Evolutionary conservation across 2,329 filamentous ascomycete species (phyloP), one percentile per base, ranked within the genome.

Genomic region (Helicocarpus griseus): DNA sequence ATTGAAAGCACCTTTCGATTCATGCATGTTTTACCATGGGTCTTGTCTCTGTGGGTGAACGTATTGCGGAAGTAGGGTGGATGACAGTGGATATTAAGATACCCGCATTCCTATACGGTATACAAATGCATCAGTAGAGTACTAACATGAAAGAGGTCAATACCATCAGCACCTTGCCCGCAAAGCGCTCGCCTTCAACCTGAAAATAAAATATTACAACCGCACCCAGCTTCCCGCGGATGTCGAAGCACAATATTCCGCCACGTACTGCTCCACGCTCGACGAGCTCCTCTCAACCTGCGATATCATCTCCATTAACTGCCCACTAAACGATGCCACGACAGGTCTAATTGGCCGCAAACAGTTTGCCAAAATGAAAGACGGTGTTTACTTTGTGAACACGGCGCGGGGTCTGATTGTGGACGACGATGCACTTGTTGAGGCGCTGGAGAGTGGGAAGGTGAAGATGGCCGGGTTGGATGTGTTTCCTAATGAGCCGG

Each of bases 361-460:
- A 0, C 67, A 76, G 54, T 73, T 78, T 33, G 58, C 61, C 0
- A 64, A 61, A 14, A 77, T 79, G 72, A 78, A 76, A 52, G 63
- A 69, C 1, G 74, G 75, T 0, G 61, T 65, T 0, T 69, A 73
- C 49, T 58, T 80, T 3, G 64, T 79, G 29, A 80, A 80, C 57
- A 79, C 77, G 0, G 73, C 76, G 0, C 68, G 77, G 0, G 77
- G 77, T 0, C 68, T 69, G 11, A 62, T 79, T 2, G 62, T 80
- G 0, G 69, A 79, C 53, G 75, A 79, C 56, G 58, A 61, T 3
- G 76, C 76, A 0, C 57, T 80, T 14, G 66, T 75, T 5, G 59
- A 63, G 9, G 77, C 75, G 0, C 56, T 80, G 4, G 69, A 76
- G 50, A 68, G 61, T 5, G 74, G 76, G 0, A 73, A 74, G 48